phyloP scores from a whole-genome alignment of 352 stramenopile species.

The Lagenidium giganteum region DNA sequence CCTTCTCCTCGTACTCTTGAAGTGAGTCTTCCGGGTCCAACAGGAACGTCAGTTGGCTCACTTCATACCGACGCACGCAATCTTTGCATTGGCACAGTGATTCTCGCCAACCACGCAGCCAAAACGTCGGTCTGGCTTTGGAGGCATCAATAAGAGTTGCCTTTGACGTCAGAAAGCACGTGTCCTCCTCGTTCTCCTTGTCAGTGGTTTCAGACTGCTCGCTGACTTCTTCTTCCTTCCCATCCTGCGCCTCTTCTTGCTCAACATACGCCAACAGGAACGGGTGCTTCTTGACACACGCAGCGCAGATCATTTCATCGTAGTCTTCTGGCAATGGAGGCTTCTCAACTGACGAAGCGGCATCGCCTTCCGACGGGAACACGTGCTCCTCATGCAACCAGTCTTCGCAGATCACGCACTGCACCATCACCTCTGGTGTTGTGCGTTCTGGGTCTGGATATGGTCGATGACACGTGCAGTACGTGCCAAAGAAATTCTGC shows the following conservation, averaged over 20 bases:
- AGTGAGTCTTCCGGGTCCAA: constrained; percentile 57
- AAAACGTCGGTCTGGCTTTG: constrained; percentile 61
- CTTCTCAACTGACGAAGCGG: not conserved
- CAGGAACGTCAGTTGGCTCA: constrained; percentile 48
- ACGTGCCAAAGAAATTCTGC: constrained; percentile 63
- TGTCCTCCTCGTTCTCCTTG: not conserved
- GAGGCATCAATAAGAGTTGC: too few relatives aligned
- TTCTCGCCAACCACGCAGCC: constrained; percentile 54
- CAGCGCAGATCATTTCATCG: constrained; percentile 62
- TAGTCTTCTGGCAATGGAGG: constrained; percentile 26
- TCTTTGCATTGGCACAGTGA: constrained; percentile 47
- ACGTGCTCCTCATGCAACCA: constrained; percentile 78
- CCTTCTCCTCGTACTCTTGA: constrained; percentile 52
- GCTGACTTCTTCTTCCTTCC: constrained; percentile 5
- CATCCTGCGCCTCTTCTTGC: constrained; percentile 7
- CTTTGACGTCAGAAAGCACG: constrained; percentile 29
- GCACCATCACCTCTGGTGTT: constrained; percentile 62
- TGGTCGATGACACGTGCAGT: constrained; percentile 69
- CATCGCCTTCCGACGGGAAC: constrained; percentile 15
- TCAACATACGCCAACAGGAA: constrained; percentile 57
- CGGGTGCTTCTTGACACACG: constrained; percentile 57
- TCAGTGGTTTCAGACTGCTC: too few relatives aligned
- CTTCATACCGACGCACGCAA: constrained; percentile 44
- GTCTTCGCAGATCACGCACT: constrained; percentile 76
- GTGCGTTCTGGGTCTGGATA: constrained; percentile 72